Percentiles rank a stretch among this genome's conserved stretches.
Evolutionary conservation across 108 stramenopile genomes (phyloP).

Genomic region (Schizochytrium sp.): DNA sequence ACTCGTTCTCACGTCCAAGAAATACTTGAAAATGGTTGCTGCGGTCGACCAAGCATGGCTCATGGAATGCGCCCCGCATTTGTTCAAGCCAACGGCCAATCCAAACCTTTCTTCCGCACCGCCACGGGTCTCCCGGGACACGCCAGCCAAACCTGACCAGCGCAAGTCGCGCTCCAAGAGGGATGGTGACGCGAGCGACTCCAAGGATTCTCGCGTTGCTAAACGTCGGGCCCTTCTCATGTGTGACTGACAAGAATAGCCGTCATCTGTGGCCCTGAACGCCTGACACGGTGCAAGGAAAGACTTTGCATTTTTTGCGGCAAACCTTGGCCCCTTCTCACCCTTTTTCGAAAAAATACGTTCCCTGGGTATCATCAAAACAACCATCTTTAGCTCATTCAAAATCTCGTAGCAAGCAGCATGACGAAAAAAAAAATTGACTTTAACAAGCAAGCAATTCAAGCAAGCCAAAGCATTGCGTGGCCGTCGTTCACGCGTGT

Average conservation of each 20-base stretch:
- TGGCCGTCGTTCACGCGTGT: too few relatives aligned
- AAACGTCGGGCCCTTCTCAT: not conserved
- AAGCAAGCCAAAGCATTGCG: too few relatives aligned
- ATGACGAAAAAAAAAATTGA: too few relatives aligned
- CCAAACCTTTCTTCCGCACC: not conserved
- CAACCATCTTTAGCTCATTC: too few relatives aligned
- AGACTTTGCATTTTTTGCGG: not conserved
- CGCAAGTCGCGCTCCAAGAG: not conserved
- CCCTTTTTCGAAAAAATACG: too few relatives aligned
- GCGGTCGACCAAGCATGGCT: constrained; percentile 87
- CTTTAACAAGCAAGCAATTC: too few relatives aligned
- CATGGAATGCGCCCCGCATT: constrained; percentile 85
- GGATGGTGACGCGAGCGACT: not conserved
- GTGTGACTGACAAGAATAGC: not conserved
- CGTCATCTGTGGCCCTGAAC: not conserved
- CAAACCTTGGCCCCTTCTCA: not conserved
- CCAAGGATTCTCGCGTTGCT: not conserved
- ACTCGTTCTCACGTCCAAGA: constrained; percentile 92
- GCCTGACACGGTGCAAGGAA: not conserved
- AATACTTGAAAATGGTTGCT: constrained; percentile 92
- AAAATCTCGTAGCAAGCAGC: too few relatives aligned
- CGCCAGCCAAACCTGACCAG: not conserved
- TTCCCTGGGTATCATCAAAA: too few relatives aligned
- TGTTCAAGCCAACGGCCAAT: not conserved
- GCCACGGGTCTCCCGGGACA: not conserved